These are phyloP conservation scores for Metschnikowia dekortorum DNA, from an alignment of 805 yeast genomes.

Conservation along the genomic window DNA sequence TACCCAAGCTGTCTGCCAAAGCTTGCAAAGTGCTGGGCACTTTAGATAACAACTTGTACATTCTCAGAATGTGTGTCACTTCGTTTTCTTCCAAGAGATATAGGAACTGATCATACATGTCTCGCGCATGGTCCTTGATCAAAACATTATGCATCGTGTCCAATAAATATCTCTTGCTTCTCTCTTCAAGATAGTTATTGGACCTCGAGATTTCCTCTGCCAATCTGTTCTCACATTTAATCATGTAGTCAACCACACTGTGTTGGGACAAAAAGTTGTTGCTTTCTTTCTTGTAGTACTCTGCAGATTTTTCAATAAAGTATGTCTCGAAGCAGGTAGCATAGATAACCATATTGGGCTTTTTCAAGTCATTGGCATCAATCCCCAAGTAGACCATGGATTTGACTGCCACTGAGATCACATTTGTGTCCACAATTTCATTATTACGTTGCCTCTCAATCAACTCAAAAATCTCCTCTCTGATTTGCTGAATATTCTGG, in stretches of 20 bases:
- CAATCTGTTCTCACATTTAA: slow-evolving; percentile 76
- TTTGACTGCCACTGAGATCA: slow-evolving; percentile 69
- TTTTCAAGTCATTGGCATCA: slow-evolving; percentile 84
- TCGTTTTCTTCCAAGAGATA: slow-evolving; percentile 69
- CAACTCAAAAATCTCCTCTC: slow-evolving; percentile 68
- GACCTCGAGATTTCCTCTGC: slow-evolving; percentile 79
- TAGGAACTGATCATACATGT: slow-evolving; percentile 72
- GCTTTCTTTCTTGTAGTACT: slow-evolving; percentile 68
- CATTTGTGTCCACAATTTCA: slow-evolving; percentile 61
- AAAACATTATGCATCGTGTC: slow-evolving; percentile 72
- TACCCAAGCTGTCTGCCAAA: slow-evolving; percentile 66
- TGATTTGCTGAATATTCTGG: slow-evolving; percentile 54
- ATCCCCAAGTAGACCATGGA: slow-evolving; percentile 89
- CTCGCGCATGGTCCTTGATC: slow-evolving; percentile 72
- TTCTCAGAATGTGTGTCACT: slow-evolving; percentile 67
- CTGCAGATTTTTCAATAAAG: slow-evolving; percentile 66
- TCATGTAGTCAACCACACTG: slow-evolving; percentile 87
- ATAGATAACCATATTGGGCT: slow-evolving; percentile 77
- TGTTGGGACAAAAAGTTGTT: slow-evolving; percentile 60
- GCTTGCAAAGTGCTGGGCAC: slow-evolving; percentile 79
- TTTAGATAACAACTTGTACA: slow-evolving; percentile 71
- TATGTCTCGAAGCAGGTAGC: slow-evolving; percentile 72
- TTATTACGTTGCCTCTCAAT: slow-evolving; percentile 78
- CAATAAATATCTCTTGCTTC: slow-evolving; percentile 72
- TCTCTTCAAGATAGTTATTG: slow-evolving; percentile 76